These are phyloP conservation scores for Talaromyces piceae DNA, from an alignment of 2,329 filamentous ascomycete species.

Conservation along the genomic window DNA sequence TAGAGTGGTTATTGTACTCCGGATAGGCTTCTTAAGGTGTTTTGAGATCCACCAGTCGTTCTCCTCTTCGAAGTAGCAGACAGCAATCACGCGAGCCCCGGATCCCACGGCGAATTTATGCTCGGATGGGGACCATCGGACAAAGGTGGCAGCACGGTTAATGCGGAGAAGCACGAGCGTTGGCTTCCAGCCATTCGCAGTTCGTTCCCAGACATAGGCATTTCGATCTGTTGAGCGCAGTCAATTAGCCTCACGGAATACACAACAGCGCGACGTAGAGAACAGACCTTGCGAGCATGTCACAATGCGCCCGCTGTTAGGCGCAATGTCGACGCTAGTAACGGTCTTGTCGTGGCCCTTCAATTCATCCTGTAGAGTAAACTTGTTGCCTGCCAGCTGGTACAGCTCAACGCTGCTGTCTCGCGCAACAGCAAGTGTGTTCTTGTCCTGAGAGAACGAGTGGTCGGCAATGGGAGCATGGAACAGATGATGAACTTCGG, in stretches of 20 bases:
- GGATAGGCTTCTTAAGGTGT: conserved; percentile 97
- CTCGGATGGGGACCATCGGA: conserved; percentile 94
- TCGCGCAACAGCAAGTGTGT: conserved; percentile 81
- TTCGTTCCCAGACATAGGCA: conserved; percentile 95
- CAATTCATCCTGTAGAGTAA: conserved; percentile 81
- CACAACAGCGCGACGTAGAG: neutral
- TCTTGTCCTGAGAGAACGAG: conserved; percentile 89
- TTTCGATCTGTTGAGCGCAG: conserved; percentile 65
- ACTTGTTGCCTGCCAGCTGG: conserved; percentile 61
- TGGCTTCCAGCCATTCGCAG: conserved; percentile 87
- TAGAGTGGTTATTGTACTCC: conserved; percentile 90
- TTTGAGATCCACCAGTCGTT: conserved; percentile 99
- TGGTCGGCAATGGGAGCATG: conserved; percentile 95
- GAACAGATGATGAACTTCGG: conserved; percentile 95
- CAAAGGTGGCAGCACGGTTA: conserved; percentile 91
- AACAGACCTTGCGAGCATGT: conserved; percentile 83
- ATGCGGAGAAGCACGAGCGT: conserved; percentile 95
- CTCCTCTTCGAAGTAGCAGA: conserved; percentile 98
- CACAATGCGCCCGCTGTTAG: conserved; percentile 83
- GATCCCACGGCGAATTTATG: conserved; percentile 97
- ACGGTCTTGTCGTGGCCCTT: conserved; percentile 97
- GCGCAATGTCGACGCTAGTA: conserved; percentile 92
- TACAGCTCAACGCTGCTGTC: conserved; percentile 91
- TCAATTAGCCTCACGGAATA: conserved; percentile 3
- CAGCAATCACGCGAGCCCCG: conserved; percentile 86